Evolutionary conservation across 139 green algal species (phyloP), one percentile per base, ranked within the genome.

Genomic region (Chlamydomonas eustigma): DNA sequence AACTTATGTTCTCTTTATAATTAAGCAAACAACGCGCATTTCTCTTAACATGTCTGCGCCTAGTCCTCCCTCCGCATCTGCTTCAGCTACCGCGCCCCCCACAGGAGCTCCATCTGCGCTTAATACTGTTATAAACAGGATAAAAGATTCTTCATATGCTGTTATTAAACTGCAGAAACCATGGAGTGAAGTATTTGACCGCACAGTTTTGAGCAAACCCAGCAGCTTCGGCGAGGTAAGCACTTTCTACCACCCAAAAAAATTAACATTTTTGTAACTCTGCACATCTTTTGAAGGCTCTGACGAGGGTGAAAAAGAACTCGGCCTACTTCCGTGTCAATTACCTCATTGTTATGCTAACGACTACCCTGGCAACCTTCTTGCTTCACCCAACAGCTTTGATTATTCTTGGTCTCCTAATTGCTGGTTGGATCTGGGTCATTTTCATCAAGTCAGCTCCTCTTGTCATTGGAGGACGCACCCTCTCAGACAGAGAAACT

Each of bases 301-400:
- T 83, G 0, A 63, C 63, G 1, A 86, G 94, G 1, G 70, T 98
- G 64, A 77, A 87, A 22, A 96, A 95, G 75, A 98, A 98, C 80
- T 70, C 88, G 2, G 75, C 73, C 3, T 98, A 98, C 85, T 98
- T 98, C 81, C 78, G 81, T 25, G 85, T 95, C 66, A 98, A 98
- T 86, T 98, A 98, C 80, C 64, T 91, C 24, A 83, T 97, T 18
- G 77, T 93, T 3, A 82, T 92, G 6, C 25, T 95, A 28, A 64
- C 81, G 6, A 90, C 89, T 1, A 82, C 91, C 1, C 75, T 80
- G 0, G 69, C 89, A 2, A 87, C 84, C 28, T 91, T 97, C 72
- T 34, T 92, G 18, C 83, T 90, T 65, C 84, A 96, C 73, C 92
- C 92, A 2, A 87, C 82, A 24, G 88, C 89, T 2, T 70, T 98